Percentiles rank a stretch among this genome's conserved stretches.
These are phyloP conservation scores for Hibiscus tridactylites DNA, from an alignment of 345 rosid species.

Conservation along the genomic window DNA sequence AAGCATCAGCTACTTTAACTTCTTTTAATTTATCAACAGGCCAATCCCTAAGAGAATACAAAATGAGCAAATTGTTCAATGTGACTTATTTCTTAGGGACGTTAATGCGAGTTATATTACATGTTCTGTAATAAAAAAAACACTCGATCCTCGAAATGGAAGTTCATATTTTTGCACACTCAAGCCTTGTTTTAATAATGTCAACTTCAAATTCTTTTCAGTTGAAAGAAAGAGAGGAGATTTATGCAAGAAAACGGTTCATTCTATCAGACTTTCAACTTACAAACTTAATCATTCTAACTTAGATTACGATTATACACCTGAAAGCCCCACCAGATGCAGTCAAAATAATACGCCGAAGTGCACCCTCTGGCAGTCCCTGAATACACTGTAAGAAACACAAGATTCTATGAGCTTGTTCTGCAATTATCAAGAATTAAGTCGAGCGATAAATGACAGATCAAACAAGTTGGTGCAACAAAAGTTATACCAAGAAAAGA, in stretches of 20 bases:
- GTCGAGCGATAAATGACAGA: background rate
- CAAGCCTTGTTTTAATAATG: too few relatives aligned
- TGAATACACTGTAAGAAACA: conserved; percentile 74
- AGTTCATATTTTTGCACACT: too few relatives aligned
- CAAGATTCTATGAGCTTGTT: conserved; percentile 7
- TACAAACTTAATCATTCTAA: conserved; percentile 3
- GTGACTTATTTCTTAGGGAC: too few relatives aligned
- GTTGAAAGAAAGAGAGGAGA: background rate
- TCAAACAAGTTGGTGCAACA: background rate
- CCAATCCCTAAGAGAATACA: conserved; percentile 49
- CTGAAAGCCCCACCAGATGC: conserved; percentile 99
- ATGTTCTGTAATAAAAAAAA: too few relatives aligned
- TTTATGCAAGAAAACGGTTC: background rate
- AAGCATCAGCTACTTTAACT: conserved; percentile 87
- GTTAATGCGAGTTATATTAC: too few relatives aligned
- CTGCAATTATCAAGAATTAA: background rate
- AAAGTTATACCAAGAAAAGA: conserved; percentile 1
- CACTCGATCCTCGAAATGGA: too few relatives aligned
- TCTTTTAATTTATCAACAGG: conserved; percentile 89
- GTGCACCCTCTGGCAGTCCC: conserved; percentile 84
- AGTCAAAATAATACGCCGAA: conserved; percentile 77
- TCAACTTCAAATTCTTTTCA: too few relatives aligned
- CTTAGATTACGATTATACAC: conserved; percentile 32
- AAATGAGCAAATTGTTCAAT: conserved; percentile 18
- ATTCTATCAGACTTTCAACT: background rate